A percentile compares a stretch with the other conserved stretches of the same genome.
Conservation (phyloP, 176 grass and related monocot genomes). For the Cenchrus fungigraminus region DNA sequence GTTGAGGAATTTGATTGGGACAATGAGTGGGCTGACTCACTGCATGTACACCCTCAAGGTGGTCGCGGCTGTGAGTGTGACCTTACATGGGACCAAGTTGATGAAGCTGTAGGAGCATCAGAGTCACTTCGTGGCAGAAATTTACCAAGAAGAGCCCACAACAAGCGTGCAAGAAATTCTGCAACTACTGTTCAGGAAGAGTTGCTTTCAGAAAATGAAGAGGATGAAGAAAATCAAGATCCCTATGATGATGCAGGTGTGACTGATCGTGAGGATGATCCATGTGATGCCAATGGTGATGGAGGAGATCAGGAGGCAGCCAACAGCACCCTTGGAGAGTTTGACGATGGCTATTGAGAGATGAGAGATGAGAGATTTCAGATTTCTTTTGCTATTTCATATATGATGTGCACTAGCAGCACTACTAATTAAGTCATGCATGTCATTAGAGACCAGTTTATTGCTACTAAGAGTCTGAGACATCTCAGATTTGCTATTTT, state of each 20-base stretch:
- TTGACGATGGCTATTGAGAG: no score
- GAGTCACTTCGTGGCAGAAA: neutral
- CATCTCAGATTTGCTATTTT: no score
- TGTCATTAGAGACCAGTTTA: no score
- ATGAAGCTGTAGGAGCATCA: constrained; percentile 19
- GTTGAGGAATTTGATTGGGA: neutral
- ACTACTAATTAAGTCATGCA: no score
- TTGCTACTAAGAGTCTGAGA: no score
- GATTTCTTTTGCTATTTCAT: no score
- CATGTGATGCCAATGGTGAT: neutral
- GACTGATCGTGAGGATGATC: neutral
- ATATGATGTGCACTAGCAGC: no score
- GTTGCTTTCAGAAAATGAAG: neutral
- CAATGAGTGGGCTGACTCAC: neutral
- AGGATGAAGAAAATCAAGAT: neutral
- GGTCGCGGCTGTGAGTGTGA: neutral
- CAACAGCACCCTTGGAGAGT: no score
- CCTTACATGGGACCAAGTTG: neutral
- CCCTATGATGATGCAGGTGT: neutral
- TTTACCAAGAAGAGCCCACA: neutral
- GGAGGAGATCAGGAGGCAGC: no score
- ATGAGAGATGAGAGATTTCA: no score
- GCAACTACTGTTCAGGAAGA: no score
- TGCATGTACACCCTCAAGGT: neutral
- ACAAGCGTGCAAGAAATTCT: neutral